These are phyloP conservation scores for Ustilaginoidea virens DNA, from an alignment of 2,329 filamentous ascomycete species.

Conservation along the genomic window DNA sequence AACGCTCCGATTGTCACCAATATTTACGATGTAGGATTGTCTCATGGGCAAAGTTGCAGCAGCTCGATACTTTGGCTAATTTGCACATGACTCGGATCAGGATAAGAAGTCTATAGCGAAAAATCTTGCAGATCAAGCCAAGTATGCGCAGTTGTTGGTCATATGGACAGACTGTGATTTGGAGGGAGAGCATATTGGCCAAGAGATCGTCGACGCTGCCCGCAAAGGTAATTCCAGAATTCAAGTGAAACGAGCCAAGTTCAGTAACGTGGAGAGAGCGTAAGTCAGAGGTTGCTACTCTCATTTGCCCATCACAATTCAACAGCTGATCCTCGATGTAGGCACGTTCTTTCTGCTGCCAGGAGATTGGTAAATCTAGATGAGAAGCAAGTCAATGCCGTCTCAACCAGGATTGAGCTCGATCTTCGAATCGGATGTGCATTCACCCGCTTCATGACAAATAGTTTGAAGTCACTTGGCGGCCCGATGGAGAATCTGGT, in stretches of 20 bases:
- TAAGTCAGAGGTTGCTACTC: too few relatives aligned
- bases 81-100: conserved; percentile 26
- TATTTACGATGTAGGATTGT: conserved; percentile 50
- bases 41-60: too few relatives aligned
- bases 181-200: conserved; percentile 91
- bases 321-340: too few relatives aligned
- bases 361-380: conserved; percentile 64
- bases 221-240: conserved; percentile 56
- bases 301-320: conserved; percentile 1
- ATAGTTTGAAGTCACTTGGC: conserved; percentile 58
- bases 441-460: conserved; percentile 79
- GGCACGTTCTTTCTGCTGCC: conserved; percentile 77
- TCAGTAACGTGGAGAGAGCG: conserved; percentile 92
- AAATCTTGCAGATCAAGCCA: conserved; percentile 72
- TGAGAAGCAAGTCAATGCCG: conserved; percentile 73
- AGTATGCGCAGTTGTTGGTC: conserved; percentile 57
- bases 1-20: conserved; percentile 57
- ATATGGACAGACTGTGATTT: conserved; percentile 99
- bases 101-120: conserved; percentile 67
- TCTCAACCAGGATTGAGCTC: conserved; percentile 77
- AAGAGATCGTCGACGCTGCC: conserved; percentile 76
- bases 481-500: conserved; percentile 47
- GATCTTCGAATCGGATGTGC: conserved; percentile 85
- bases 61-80: too few relatives aligned
- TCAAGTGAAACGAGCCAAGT: conserved; percentile 70